Conservation (phyloP, 768 basidiomycete species). For the Macrolepiota fuliginosa region DNA sequence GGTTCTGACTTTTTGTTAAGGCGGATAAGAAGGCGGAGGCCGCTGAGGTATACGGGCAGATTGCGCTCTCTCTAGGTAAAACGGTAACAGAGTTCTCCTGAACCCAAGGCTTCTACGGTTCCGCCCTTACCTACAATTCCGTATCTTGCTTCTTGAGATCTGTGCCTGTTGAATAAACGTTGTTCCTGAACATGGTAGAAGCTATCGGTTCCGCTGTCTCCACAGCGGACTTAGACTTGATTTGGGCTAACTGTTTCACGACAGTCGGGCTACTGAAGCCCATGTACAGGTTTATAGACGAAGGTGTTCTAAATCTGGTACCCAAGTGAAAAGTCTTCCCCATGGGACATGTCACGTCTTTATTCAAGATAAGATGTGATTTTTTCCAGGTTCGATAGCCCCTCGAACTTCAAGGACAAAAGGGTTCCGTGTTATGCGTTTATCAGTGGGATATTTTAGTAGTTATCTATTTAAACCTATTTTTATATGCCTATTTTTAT, state of each 20-base stretch:
- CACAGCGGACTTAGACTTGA: not conserved
- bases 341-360: not conserved
- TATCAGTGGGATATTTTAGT: not conserved
- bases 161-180: not conserved
- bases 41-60: not conserved
- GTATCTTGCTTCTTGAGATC: not conserved
- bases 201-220: not conserved
- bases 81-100: not conserved
- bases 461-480: conserved; percentile 1
- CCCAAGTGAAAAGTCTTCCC: too few species aligned
- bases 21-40: conserved; percentile 7
- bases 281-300: too few species aligned
- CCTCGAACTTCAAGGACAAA: not conserved
- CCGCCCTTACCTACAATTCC: not conserved
- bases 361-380: not conserved
- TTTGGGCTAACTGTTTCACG: not conserved
- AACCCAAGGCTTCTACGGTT: not conserved
- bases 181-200: not conserved
- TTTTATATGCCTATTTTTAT: conserved; percentile 5
- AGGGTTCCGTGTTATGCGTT: not conserved
- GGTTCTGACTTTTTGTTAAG: too few species aligned
- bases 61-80: not conserved
- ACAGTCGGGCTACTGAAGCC: not conserved
- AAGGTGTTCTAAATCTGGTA: too few species aligned
- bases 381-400: not conserved